Base-by-base conservation (phyloP, 169 alveolate species). In the Besnoitia besnoiti region DNA sequence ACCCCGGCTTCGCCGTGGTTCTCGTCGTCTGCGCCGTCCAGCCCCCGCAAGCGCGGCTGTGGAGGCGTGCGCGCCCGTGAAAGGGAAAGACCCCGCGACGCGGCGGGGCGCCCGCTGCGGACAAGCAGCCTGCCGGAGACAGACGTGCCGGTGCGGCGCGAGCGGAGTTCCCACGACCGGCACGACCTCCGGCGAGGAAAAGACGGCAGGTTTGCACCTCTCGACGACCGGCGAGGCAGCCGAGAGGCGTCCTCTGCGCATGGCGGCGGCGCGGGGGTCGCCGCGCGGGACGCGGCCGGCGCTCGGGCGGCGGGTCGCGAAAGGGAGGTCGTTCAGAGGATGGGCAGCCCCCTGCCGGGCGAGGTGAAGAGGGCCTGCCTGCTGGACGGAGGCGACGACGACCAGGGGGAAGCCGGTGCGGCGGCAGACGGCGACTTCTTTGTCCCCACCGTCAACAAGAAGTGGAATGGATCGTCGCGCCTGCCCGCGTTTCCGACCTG, bases 371-470 rank as follows among this genome's bases (percentile, higher is more conserved):
- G 59, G 40, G 40, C 24, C 40, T 24, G 67, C 67, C 67, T 73
- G 3, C 46, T 73, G 39, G 47, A 73, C 27, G 82, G 46, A 24
- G 47, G 39, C 82, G 82, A 73, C 12, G 82, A 73, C 27, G 82
- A 35, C 47, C 82, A 1, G 2, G 47, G 24, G 39, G 82, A 73
- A 30, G n/a, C n/a, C n/a, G n/a, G n/a, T n/a, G n/a, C n/a, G n/a
- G 82, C 82, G 82, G 82, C 27, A 73, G 46, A 24, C 12, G 47
- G 12, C 82, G 82, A 77, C 55, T 39, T 77, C 50, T 77, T 77
- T 21, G 59, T 77, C 30, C 87, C 87, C 3, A 77, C 87, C 33
- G 61, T 37, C 40, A 37, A 77, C 59, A 77, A 77, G 59, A 77
- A 77, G 55, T 77, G 87, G 87, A 42, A 42, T 37, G 87, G 87